A percentile compares a stretch with the other conserved stretches of the same genome.
These are phyloP conservation scores for Mucuna pruriens DNA, from an alignment of 306 rosid genomes.

Conservation along the genomic window DNA sequence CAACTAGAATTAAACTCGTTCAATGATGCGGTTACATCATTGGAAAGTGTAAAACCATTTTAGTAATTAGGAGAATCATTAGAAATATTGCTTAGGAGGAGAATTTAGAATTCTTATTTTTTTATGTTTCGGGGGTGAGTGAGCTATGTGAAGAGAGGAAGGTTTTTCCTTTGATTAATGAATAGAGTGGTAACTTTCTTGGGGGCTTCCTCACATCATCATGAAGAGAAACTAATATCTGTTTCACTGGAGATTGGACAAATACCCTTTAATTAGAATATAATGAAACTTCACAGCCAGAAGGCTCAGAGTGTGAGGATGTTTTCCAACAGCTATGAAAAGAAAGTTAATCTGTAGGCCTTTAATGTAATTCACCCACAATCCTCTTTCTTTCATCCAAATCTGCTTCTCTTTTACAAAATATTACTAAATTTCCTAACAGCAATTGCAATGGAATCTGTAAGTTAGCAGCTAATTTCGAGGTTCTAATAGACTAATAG, in stretches of 20 bases:
- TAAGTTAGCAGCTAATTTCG: conserved; percentile 6
- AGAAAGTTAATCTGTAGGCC: not conserved
- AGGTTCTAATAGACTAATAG: conserved; percentile 37
- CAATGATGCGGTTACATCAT: not conserved
- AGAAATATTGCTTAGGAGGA: not conserved
- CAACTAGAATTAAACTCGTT: not conserved
- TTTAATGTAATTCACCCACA: not conserved
- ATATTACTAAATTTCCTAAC: not conserved
- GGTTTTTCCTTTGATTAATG: not conserved
- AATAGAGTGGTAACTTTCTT: not conserved
- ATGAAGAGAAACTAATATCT: not conserved
- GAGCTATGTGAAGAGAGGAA: not conserved
- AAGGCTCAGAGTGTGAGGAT: not conserved
- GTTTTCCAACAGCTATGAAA: not conserved
- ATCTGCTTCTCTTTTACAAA: not conserved
- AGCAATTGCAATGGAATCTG: not conserved
- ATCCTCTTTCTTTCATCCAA: not conserved
- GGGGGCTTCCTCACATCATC: not conserved
- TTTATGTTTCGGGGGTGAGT: not conserved
- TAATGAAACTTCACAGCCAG: not conserved
- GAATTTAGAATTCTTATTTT: not conserved
- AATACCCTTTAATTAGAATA: not conserved
- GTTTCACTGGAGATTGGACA: not conserved
- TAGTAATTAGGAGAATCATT: not conserved
- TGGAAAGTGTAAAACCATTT: not conserved